Conservation (phyloP, 331 rosid species). For the Malus hybrid region DNA sequence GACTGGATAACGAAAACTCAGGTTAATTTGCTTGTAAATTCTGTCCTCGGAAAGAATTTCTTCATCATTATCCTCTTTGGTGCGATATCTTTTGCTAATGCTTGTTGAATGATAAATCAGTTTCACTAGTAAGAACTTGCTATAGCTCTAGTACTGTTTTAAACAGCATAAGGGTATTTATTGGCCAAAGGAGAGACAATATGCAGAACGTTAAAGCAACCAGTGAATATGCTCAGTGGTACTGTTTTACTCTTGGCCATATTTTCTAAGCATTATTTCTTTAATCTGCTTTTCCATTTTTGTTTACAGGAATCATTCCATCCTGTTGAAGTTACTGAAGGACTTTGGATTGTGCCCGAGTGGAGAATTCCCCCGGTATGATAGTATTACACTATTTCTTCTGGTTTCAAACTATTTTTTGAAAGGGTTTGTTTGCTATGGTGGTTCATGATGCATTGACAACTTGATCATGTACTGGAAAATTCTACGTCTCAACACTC, state of each 20-base stretch:
- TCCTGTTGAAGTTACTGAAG: conserved; percentile 61
- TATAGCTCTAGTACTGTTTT: not conserved
- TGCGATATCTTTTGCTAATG: not conserved
- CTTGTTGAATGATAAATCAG: not conserved
- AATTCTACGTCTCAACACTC: not conserved
- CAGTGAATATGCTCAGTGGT: not conserved
- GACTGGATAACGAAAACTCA: conserved; percentile 74
- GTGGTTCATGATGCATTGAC: not conserved
- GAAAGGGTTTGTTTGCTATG: not conserved
- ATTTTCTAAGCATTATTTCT: not conserved
- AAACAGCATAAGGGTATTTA: not conserved
- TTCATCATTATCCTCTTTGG: not conserved
- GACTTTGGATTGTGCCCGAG: conserved; percentile 84
- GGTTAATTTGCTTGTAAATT: conserved; percentile 36
- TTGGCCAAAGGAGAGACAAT: not conserved
- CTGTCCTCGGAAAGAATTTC: not conserved
- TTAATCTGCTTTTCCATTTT: not conserved
- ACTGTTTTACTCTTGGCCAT: not conserved
- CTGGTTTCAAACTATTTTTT: not conserved
- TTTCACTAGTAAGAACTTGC: not conserved
- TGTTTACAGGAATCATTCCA: conserved; percentile 61
- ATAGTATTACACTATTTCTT: conserved; percentile 4
- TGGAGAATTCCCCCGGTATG: conserved; percentile 82
- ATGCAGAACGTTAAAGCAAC: not conserved
- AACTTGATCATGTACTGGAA: not conserved